Evolutionary conservation across 2,329 filamentous ascomycete genomes (phyloP).

Genomic region (Xylaria sp.): DNA sequence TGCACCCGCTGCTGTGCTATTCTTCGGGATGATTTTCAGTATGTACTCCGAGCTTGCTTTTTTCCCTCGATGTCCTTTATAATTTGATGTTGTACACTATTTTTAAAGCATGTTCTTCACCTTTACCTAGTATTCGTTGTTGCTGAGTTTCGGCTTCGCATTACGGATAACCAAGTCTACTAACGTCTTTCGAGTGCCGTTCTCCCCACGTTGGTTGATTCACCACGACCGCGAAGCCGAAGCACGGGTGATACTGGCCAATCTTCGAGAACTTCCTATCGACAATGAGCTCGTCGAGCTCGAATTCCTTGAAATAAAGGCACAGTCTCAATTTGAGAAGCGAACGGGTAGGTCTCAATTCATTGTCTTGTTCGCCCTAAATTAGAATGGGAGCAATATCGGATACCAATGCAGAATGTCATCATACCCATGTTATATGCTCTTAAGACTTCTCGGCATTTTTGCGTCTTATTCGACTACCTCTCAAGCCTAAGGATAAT

Average conservation of each 20-base stretch:
- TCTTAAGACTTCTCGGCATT: not conserved
- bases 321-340: constrained; percentile 81
- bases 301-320: constrained; percentile 86
- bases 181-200: constrained; percentile 64
- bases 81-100: not conserved
- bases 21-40: constrained; percentile 76
- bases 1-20: constrained; percentile 71
- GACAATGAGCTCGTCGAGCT: constrained; percentile 76
- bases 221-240: constrained; percentile 72
- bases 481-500: not conserved
- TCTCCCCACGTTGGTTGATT: constrained; percentile 79
- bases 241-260: constrained; percentile 69
- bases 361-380: not conserved
- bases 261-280: constrained; percentile 67
- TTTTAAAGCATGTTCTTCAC: not conserved
- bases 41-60: not conserved
- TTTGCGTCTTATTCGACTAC: not conserved
- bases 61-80: not conserved
- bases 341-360: constrained; percentile 54
- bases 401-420: not conserved
- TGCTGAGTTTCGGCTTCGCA: not conserved
- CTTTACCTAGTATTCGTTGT: not conserved
- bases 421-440: not conserved
- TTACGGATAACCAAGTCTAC: not conserved
- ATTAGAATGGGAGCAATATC: not conserved